phyloP scores from a whole-genome alignment of 345 rosid species.

The Microthlaspi erraticum region DNA sequence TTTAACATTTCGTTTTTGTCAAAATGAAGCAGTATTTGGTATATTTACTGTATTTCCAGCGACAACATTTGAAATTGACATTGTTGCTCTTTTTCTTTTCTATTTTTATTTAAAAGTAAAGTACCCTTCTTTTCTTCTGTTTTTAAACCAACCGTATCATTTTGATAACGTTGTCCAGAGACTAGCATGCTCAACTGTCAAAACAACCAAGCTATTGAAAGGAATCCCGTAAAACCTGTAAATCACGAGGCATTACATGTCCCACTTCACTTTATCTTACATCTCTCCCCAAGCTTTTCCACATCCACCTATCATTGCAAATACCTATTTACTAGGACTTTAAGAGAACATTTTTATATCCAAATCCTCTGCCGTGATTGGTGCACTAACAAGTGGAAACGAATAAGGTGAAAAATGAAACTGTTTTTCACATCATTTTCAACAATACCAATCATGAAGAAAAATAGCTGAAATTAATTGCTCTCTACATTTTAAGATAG shows the following conservation, averaged over 20 bases:
- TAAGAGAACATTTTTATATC: not conserved
- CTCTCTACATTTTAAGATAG: not conserved
- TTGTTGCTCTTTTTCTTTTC: slow-evolving; percentile 1
- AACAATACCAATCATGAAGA: slow-evolving; percentile 20
- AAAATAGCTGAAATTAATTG: not conserved
- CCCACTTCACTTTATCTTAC: slow-evolving; percentile 31
- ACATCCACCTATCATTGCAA: slow-evolving; percentile 40
- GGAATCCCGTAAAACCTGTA: slow-evolving; percentile 41
- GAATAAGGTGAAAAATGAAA: not conserved
- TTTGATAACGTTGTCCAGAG: slow-evolving; percentile 19
- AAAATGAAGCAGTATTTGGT: not conserved
- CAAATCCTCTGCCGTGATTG: slow-evolving; percentile 36
- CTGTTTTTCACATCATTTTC: slow-evolving; percentile 26
- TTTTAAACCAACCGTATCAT: not conserved
- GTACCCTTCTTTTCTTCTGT: not conserved
- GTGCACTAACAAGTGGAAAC: slow-evolving; percentile 31
- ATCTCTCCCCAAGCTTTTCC: slow-evolving; percentile 28
- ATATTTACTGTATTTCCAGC: not conserved
- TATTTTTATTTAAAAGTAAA: not conserved
- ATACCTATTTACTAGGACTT: slow-evolving; percentile 39
- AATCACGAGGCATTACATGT: slow-evolving; percentile 38
- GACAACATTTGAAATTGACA: slow-evolving; percentile 7
- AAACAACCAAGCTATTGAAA: slow-evolving; percentile 18
- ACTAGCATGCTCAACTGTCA: slow-evolving; percentile 33
- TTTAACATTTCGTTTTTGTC: not conserved